phyloP scores from a whole-genome alignment of 495 filamentous ascomycete genomes.

The Lentithecium fluviatile region DNA sequence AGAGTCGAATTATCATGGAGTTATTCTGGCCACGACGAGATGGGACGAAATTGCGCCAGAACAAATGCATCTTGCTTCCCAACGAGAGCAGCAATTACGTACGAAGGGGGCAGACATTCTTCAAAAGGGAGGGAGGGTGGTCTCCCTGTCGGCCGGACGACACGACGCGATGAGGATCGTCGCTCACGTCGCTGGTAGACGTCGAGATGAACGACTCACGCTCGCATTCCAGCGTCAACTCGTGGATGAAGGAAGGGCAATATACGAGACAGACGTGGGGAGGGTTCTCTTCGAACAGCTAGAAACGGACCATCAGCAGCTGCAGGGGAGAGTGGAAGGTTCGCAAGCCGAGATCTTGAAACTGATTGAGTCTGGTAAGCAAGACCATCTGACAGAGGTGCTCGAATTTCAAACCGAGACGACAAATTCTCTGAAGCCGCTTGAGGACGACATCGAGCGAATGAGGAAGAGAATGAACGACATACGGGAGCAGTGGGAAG shows the following conservation, averaged over 20 bases:
- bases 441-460: neutral
- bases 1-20: conserved; percentile 1
- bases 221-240: conserved; percentile 7
- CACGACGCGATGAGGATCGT: conserved; percentile 12
- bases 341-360: neutral
- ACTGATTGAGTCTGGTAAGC: neutral
- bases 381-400: neutral
- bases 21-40: conserved; percentile 13
- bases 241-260: neutral
- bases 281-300: neutral
- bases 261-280: conserved; percentile 12
- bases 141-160: neutral
- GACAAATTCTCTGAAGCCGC: neutral
- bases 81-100: conserved; percentile 40
- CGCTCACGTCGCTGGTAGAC: conserved; percentile 5
- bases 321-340: neutral
- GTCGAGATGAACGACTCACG: neutral
- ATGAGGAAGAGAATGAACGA: neutral
- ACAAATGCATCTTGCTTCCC: conserved; percentile 1
- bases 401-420: neutral
- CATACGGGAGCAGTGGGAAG: neutral
- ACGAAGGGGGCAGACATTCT: conserved; percentile 39
- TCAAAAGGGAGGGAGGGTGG: neutral
- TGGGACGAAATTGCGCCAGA: conserved; percentile 17
- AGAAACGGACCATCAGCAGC: neutral